Conservation (phyloP, 257 asterid genomes). For the Solanum pinnatisectum region DNA sequence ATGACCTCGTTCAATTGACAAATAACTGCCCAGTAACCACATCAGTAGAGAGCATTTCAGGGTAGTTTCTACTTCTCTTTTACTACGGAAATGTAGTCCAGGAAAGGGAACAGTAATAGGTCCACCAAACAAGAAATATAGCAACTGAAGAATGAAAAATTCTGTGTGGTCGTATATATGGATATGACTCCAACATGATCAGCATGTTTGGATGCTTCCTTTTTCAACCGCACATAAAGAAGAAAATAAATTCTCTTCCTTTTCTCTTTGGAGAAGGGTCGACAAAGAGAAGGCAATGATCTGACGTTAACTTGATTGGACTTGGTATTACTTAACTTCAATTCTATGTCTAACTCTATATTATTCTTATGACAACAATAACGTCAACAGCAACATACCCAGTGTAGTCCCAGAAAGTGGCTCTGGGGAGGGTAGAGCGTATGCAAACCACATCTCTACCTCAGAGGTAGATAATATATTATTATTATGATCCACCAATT, state of each 20-base stretch:
- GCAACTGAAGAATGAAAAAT: not conserved
- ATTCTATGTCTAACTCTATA: not conserved
- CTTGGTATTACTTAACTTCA: not conserved
- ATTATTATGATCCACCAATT: not conserved
- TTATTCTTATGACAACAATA: not conserved
- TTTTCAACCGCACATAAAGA: not conserved
- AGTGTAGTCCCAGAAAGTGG: not conserved
- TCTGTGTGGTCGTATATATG: not conserved
- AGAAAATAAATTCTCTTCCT: not conserved
- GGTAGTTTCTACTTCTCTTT: not conserved
- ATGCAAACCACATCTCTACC: not conserved
- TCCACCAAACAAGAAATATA: not conserved
- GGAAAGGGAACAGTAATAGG: not conserved
- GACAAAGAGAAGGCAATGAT: not conserved
- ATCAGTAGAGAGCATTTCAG: not conserved
- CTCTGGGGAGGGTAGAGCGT: not conserved
- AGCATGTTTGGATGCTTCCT: not conserved
- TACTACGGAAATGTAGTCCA: not conserved
- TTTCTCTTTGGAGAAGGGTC: not conserved
- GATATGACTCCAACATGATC: not conserved
- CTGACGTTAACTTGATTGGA: not conserved
- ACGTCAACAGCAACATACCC: not conserved
- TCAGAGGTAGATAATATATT: not conserved
- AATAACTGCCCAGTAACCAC: not conserved
- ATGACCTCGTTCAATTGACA: not conserved